Base-by-base conservation (phyloP, 2,329 filamentous ascomycete genomes). In the Ceratocystis papillata region DNA sequence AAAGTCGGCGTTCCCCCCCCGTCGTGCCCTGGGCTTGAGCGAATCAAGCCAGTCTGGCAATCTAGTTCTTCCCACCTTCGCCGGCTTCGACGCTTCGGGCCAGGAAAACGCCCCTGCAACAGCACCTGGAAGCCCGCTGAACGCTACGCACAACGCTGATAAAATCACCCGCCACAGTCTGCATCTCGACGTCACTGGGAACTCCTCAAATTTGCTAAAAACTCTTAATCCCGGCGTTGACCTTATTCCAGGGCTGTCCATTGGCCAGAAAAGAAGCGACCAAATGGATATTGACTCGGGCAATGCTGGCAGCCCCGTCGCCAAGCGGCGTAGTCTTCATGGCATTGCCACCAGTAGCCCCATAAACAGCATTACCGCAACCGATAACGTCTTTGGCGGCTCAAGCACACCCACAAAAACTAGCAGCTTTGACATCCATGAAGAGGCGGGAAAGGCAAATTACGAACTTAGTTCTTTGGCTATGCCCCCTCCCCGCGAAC, bases 311-410 rank as follows among this genome's bases (percentile, higher is more conserved):
- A 96, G 89, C 72, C 93, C 94, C 0, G 89, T 93, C 68, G 89
- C 92, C 60, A 96, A 96, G 79, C 84, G 94, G 70, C 85, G 94
- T 72, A 96, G 92, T 76, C 77, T 96, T 71, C 90, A 96, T 74
- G 87, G 87, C 62, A 82, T 86, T 55, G 80, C 86, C n/a, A 63
- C 57, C 10, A 65, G 63, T 53, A 67, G 66, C 46, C 66, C 66
- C 4, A 63, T 65, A 44, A 67, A 63, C 50, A 63, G 17, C n/a
- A 63, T 60, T 82, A 85, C 12, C 74, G 76, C 66, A 70, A 63
- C 25, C 28, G 88, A 90, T 73, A 90, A 85, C 73, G 85, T 96
- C 44, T 96, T 96, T 55, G 65, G 65, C 73, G 90, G 68, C 46
- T 44, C 44, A 17, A 55, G 65, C 22, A 69, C 65, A 12, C 64